These are phyloP conservation scores for Pascua guehoae DNA, from an alignment of 1,284 basidiomycete species.

Conservation along the genomic window DNA sequence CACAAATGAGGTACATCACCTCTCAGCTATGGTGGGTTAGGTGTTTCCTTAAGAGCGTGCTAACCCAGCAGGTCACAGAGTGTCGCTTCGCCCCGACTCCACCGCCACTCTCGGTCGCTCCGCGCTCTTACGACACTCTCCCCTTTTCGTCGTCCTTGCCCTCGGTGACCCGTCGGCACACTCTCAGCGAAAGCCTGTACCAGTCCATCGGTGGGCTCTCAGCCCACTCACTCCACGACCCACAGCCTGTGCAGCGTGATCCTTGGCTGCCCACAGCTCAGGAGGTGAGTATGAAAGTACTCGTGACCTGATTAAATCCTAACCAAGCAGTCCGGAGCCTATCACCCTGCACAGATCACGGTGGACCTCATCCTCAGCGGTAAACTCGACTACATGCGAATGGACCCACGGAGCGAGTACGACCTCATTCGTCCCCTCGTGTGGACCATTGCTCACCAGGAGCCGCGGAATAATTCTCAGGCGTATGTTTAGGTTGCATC, in stretches of 20 bases:
- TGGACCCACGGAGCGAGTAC: conserved; percentile 17
- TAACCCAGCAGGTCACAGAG: conserved; percentile 2
- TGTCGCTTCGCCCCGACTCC: not conserved
- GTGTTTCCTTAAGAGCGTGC: not conserved
- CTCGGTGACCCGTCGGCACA: not conserved
- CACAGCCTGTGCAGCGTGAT: not conserved
- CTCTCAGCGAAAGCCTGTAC: not conserved
- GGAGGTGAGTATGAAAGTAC: not conserved
- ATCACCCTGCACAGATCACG: conserved; percentile 10
- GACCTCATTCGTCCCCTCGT: conserved; percentile 32
- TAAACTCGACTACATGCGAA: conserved; percentile 17
- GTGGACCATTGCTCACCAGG: conserved; percentile 37
- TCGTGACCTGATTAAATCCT: not conserved
- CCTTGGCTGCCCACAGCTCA: not conserved
- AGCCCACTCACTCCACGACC: not conserved
- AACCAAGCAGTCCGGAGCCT: not conserved
- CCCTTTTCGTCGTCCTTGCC: not conserved
- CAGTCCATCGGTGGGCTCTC: not conserved
- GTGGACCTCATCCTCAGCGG: conserved; percentile 20
- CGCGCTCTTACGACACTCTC: not conserved
- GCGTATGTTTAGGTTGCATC: conserved; percentile 20
- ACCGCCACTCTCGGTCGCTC: not conserved
- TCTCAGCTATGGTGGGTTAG: not conserved
- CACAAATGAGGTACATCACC: conserved; percentile 13
- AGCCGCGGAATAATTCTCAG: conserved; percentile 31